Conservation (phyloP, 257 asterid genomes). For the Craterostigma plantagineum region DNA sequence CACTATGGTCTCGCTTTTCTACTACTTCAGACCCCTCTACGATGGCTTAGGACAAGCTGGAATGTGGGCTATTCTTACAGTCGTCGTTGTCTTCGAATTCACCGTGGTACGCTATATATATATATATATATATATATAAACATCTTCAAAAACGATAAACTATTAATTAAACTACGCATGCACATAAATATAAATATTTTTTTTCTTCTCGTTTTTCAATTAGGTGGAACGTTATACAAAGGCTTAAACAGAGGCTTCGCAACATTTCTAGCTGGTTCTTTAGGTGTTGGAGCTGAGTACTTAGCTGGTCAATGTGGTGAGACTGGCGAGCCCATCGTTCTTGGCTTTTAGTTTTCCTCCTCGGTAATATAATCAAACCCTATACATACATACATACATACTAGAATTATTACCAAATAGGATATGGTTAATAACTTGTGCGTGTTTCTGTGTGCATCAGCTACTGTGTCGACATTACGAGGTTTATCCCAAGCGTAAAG, state of each 20-base stretch:
- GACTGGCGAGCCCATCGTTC: background rate
- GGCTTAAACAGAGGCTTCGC: background rate
- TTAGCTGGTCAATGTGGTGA: background rate
- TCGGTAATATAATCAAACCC: background rate
- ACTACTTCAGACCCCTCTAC: background rate
- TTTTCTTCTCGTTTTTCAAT: background rate
- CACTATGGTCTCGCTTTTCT: background rate
- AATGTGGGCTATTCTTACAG: conserved; percentile 1
- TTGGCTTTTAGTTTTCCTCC: background rate
- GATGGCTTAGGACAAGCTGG: background rate
- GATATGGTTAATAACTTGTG: background rate
- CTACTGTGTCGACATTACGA: conserved; percentile 29
- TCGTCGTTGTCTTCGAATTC: conserved; percentile 1
- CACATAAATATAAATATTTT: background rate
- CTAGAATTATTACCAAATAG: too few species aligned
- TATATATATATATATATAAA: too few species aligned
- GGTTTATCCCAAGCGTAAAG: conserved; percentile 50
- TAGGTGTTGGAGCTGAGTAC: background rate
- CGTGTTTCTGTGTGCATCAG: conserved; percentile 13
- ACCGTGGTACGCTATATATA: background rate
- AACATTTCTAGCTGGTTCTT: background rate
- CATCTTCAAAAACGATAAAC: background rate
- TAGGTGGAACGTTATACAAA: background rate
- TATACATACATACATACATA: too few species aligned
- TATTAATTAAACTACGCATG: too few species aligned